phyloP scores from a whole-genome alignment of 139 green algal genomes.

The Volvox africanus region DNA sequence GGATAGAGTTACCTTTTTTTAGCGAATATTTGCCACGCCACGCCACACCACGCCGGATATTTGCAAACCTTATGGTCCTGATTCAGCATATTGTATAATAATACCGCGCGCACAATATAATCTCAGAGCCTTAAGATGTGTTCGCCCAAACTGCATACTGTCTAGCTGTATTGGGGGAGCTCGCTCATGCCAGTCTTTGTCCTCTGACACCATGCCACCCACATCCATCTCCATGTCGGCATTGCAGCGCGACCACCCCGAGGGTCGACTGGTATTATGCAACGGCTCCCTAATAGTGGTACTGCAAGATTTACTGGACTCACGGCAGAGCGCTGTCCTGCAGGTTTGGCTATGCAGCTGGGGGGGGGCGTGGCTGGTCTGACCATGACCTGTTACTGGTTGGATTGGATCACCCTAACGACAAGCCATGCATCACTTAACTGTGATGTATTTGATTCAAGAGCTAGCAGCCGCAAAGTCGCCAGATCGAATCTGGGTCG shows the following conservation, averaged over 20 bases:
- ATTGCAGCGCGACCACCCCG: not conserved
- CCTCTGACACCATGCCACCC: not conserved
- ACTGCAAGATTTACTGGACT: not conserved
- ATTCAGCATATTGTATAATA: not conserved
- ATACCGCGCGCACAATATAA: not conserved
- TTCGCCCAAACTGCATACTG: not conserved
- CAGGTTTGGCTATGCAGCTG: slow-evolving; percentile 11
- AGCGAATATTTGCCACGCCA: no score
- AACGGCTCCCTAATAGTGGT: slow-evolving; percentile 6
- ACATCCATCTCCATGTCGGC: not conserved
- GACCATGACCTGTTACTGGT: no score
- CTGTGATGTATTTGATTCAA: no score
- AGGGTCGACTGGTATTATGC: not conserved
- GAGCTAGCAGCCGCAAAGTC: no score
- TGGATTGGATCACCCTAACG: no score
- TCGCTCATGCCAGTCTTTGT: no score
- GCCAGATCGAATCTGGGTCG: no score
- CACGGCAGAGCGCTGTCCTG: not conserved
- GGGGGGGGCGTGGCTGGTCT: no score
- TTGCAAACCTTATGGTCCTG: no score
- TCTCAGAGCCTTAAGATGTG: not conserved
- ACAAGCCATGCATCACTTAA: no score
- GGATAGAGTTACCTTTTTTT: no score
- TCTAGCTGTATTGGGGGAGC: not conserved
- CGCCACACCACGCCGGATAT: no score